These are phyloP conservation scores for Aspergillus ochraceoroseus DNA, from an alignment of 2,329 filamentous ascomycete species.

Conservation along the genomic window DNA sequence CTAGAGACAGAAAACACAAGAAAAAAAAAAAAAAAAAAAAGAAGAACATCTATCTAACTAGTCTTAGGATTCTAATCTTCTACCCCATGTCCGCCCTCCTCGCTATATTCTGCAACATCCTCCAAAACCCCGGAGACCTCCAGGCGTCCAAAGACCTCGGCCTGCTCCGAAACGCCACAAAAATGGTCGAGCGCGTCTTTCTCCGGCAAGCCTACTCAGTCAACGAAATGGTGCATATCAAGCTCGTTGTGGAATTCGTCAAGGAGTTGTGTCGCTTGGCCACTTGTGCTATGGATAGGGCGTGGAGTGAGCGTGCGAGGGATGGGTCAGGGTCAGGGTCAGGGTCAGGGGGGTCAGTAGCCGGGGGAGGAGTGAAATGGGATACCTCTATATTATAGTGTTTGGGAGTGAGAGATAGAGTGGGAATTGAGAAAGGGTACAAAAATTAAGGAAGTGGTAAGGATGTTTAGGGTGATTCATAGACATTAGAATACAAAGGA, in stretches of 20 bases:
- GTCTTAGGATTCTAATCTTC: conserved; percentile 50
- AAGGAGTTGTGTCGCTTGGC: conserved; percentile 45
- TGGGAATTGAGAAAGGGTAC: too few relatives aligned
- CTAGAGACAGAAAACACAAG: not conserved
- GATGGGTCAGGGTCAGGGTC: too few relatives aligned
- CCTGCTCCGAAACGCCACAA: conserved; percentile 43
- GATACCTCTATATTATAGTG: too few relatives aligned
- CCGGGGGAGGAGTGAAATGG: too few relatives aligned
- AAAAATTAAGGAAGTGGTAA: too few relatives aligned
- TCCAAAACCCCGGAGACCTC: conserved; percentile 46
- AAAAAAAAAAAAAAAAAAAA: not conserved
- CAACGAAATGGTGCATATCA: conserved; percentile 41
- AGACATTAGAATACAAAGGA: too few relatives aligned
- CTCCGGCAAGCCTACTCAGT: conserved; percentile 27
- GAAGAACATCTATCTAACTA: not conserved
- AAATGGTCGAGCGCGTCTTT: conserved; percentile 43
- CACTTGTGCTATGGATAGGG: conserved; percentile 43
- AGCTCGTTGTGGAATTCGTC: conserved; percentile 44
- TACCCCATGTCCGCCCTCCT: conserved; percentile 55
- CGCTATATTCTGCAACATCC: conserved; percentile 53
- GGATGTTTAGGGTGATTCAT: too few relatives aligned
- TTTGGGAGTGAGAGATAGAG: too few relatives aligned
- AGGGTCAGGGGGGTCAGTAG: too few relatives aligned
- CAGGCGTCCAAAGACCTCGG: conserved; percentile 46
- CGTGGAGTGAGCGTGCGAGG: conserved; percentile 29